These are phyloP conservation scores for Fraxinus anomala DNA, from an alignment of 257 asterid species.

Conservation along the genomic window DNA sequence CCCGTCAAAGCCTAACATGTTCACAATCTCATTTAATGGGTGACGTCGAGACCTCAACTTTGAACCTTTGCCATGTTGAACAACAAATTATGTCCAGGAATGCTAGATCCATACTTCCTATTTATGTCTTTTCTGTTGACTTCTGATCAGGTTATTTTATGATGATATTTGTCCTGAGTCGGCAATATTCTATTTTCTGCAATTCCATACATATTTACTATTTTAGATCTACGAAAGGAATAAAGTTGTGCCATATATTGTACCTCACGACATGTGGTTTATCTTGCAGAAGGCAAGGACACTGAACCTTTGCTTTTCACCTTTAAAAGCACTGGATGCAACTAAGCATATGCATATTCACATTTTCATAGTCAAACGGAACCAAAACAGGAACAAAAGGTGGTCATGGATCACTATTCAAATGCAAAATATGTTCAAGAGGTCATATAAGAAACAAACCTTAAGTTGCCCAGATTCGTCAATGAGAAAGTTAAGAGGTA, in stretches of 20 bases:
- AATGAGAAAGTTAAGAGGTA: constrained; percentile 87
- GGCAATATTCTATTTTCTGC: neutral
- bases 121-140: neutral
- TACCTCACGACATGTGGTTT: neutral
- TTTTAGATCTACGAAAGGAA: neutral
- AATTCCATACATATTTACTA: neutral
- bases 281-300: neutral
- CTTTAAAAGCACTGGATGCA: neutral
- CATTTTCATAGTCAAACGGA: neutral
- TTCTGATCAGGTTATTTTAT: neutral
- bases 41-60: too few relatives aligned
- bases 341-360: neutral
- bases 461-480: constrained; percentile 80
- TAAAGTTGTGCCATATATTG: neutral
- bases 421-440: constrained; percentile 3
- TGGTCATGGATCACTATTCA: constrained; percentile 6
- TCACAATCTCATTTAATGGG: too few relatives aligned
- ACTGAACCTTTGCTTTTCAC: neutral
- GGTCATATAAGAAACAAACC: constrained; percentile 49
- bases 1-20: too few relatives aligned
- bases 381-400: neutral
- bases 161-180: neutral
- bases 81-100: too few relatives aligned
- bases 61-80: too few relatives aligned
- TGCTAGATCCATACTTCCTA: too few relatives aligned